Evolutionary conservation across 2,329 filamentous ascomycete genomes (phyloP).

Genomic region (Berkeleyomyces rouxiae): DNA sequence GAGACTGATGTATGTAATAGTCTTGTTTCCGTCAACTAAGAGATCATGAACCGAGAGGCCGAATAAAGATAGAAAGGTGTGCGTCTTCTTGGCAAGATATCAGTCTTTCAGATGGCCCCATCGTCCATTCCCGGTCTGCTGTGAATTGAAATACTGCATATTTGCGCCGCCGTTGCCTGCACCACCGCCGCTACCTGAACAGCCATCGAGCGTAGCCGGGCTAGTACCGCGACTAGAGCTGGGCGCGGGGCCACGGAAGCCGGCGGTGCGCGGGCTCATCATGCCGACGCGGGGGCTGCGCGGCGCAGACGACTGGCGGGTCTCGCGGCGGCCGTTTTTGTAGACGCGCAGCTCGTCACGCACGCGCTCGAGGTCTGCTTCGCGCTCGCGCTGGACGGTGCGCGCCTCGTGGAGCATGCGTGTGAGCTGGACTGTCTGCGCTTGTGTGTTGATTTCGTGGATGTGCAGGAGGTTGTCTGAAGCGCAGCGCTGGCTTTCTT

Average conservation of each 20-base stretch:
- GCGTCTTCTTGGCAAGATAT: neutral
- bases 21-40: neutral
- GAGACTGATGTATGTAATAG: neutral
- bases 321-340: constrained; percentile 37
- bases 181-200: too few species aligned
- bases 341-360: constrained; percentile 32
- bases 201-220: constrained; percentile 24
- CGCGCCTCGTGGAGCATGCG: constrained; percentile 27
- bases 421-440: constrained; percentile 22
- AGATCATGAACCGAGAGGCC: neutral
- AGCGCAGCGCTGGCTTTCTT: constrained; percentile 26
- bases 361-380: constrained; percentile 31
- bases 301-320: constrained; percentile 38
- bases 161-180: constrained; percentile 18
- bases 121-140: constrained; percentile 23
- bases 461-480: constrained; percentile 30
- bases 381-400: constrained; percentile 30
- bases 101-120: constrained; percentile 30
- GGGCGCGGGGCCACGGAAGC: constrained; percentile 14
- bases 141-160: constrained; percentile 25
- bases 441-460: constrained; percentile 29
- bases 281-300: constrained; percentile 38
- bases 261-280: constrained; percentile 31
- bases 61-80: neutral
- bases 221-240: constrained; percentile 34